Evolutionary conservation across 176 grass and related monocot species (phyloP), one percentile per base, ranked within the genome.

Genomic region (Ensete glaucum): DNA sequence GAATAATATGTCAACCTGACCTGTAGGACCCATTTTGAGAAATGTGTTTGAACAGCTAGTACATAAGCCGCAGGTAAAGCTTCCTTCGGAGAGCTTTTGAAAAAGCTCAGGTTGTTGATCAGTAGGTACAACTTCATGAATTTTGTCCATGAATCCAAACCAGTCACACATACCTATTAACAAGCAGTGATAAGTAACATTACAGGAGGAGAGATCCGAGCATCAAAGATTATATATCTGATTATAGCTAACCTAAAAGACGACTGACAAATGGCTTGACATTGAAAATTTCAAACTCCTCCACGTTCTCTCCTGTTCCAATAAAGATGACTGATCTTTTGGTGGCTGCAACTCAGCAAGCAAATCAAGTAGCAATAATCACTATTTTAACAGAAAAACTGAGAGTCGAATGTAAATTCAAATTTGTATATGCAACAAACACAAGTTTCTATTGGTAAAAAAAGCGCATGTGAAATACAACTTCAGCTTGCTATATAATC

Each of bases 251-350:
- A 99, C 90, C 95, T 88, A 94, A 88, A 59, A 94, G 79, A 13
- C 88, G 88, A 73, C 86, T 94, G 54, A 94, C 95, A 74, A 99
- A 99, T 80, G 88, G 90, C 69, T 94, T 94, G 67, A 99, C 95
- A 84, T 94, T 86, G 84, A 94, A 94, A 77, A 89, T 79, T 84
- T 99, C 95, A 81, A 99, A 89, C 17, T 91, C 88, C 69, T 93
- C 81, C 8, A 94, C 86, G 79, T 94, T 90, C 63, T 99, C 95
- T 81, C 95, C 88, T 74, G 95, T 99, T 84, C 95, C 95, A 80
- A 99, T 91, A 83, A 99, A 99, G 84, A 94, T 99, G 64, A 94
- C 95, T 52, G 88, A 88, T 82, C 95, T 99, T 87, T 84, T 94
- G 34, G 95, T 99, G 68, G 95, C 90, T 52, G 88, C 88, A 3